phyloP scores from a whole-genome alignment of 345 rosid species.

The Salix brachista region DNA sequence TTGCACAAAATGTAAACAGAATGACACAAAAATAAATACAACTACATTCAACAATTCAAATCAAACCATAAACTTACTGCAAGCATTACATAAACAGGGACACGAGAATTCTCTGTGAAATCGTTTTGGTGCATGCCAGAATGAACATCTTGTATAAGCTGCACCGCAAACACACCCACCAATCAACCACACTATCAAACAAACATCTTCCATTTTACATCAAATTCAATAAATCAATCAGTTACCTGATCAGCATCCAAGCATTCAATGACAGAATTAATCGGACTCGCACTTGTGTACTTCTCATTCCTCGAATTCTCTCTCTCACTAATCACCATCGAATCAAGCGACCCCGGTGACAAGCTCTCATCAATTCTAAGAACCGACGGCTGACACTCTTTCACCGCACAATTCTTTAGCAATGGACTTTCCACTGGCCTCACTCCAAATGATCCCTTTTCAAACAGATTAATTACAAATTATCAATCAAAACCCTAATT shows the following conservation, averaged over 20 bases:
- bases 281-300: conserved; percentile 52
- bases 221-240: background rate
- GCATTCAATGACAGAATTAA: conserved; percentile 63
- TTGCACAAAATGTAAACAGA: background rate
- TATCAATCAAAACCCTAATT: background rate
- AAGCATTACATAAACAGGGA: conserved; percentile 80
- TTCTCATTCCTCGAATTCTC: conserved; percentile 52
- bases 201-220: background rate
- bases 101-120: conserved; percentile 50
- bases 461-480: background rate
- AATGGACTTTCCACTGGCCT: conserved; percentile 62
- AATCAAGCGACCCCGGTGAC: conserved; percentile 83
- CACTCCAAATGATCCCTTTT: conserved; percentile 24
- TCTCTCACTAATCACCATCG: conserved; percentile 72
- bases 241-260: conserved; percentile 85
- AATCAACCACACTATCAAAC: background rate
- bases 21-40: background rate
- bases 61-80: conserved; percentile 45
- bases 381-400: conserved; percentile 47
- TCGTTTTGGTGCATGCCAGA: conserved; percentile 52
- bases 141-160: conserved; percentile 82
- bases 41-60: background rate
- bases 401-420: too few relatives aligned
- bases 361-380: conserved; percentile 71
- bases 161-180: conserved; percentile 15